Base-by-base conservation (phyloP, 2,329 filamentous ascomycete genomes). In the Colletotrichum eremochloae region DNA sequence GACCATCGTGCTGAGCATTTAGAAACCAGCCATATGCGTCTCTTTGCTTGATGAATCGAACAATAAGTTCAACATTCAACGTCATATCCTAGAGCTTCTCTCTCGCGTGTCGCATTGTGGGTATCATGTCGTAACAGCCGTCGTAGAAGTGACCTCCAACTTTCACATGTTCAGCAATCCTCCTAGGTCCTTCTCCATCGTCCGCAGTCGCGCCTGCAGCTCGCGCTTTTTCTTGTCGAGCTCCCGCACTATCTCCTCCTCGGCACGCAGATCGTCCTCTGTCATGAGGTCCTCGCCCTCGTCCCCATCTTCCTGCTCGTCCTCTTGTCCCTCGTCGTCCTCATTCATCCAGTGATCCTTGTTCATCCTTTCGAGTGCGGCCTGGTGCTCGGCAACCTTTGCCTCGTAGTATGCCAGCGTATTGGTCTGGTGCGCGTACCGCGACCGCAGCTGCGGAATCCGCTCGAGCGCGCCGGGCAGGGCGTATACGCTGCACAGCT, bases 401-500 rank as follows among this genome's bases (percentile, higher is more conserved):
- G 87, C 87, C 82, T 98, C 95, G 77, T 97, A 95, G 76, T 94
- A 93, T 14, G 88, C 89, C 77, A 96, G 86, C 31, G 95, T 97
- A 60, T 90, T 90, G 42, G 87, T 87, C 71, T 96, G 88, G 77
- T 94, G 88, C 50, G 89, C 86, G 80, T 96, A 89, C 77, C 94
- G 91, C 66, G 89, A 88, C 72, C 95, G 88, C 78, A 97, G 86
- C 52, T 87, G 86, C 0, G 90, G 85, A 75, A 98, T 97, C 74
- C 91, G 89, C 78, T 97, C 94, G 20, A 88, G 81, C 5, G 94
- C 94, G 5, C 95, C 95, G 0, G 93, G 89, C 38, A 97, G 88
- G 44, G 94, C 92, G 79, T 98, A 98, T 38, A 98, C 95, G 56
- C 89, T 89, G 76, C 95, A 95, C 40, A 98, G 88, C 85, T 95